A percentile compares a stretch with the other conserved stretches of the same genome.
phyloP scores from a whole-genome alignment of 352 stramenopile species.

The Globisporangium camurandrum region DNA sequence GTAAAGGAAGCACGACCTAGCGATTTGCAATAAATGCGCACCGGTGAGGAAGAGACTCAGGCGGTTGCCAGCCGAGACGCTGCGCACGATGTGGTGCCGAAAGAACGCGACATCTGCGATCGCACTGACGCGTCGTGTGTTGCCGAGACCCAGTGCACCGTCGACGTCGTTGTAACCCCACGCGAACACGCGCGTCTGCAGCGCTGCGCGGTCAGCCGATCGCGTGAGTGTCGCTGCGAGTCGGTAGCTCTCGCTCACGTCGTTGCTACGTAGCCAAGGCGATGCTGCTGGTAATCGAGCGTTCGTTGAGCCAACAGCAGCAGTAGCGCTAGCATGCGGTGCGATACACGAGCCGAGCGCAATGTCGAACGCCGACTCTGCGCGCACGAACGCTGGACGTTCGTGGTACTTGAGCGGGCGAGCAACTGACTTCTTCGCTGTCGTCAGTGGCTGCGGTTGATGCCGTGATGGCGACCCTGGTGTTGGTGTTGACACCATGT shows the following conservation, averaged over 20 bases:
- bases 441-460: too few relatives aligned
- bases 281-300: neutral
- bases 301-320: neutral
- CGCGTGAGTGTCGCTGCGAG: slow-evolving; percentile 33
- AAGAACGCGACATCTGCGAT: slow-evolving; percentile 35
- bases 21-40: slow-evolving; percentile 4
- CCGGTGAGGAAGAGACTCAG: slow-evolving; percentile 58
- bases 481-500: too few relatives aligned
- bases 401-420: slow-evolving; percentile 41
- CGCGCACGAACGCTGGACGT: slow-evolving; percentile 24
- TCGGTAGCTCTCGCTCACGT: slow-evolving; percentile 28
- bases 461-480: too few relatives aligned
- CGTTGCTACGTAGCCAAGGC: slow-evolving; percentile 16
- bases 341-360: neutral
- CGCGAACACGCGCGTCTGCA: slow-evolving; percentile 24
- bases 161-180: slow-evolving; percentile 54
- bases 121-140: slow-evolving; percentile 14
- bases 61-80: slow-evolving; percentile 40
- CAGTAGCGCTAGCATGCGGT: neutral
- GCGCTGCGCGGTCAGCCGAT: slow-evolving; percentile 16
- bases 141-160: slow-evolving; percentile 32
- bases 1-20: neutral
- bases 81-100: slow-evolving; percentile 22
- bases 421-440: slow-evolving; percentile 29
- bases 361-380: slow-evolving; percentile 20